phyloP scores from a whole-genome alignment of 2,329 filamentous ascomycete genomes.

The Fulvia fulva region DNA sequence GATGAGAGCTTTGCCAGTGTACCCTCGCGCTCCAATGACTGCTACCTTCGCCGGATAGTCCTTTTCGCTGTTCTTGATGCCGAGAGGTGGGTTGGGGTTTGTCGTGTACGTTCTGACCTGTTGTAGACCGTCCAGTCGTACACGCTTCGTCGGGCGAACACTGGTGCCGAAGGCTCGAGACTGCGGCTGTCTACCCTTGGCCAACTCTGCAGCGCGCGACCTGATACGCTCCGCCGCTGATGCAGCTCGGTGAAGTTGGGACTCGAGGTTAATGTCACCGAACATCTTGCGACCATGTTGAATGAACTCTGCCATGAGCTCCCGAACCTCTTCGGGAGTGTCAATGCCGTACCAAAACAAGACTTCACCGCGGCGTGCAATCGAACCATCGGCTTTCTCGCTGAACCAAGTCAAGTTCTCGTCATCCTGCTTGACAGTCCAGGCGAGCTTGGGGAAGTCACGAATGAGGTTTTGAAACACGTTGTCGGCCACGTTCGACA shows the following conservation, averaged over 20 bases:
- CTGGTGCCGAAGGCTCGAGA: conserved; percentile 65
- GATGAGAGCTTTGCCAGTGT: conserved; percentile 89
- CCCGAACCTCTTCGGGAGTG: conserved; percentile 72
- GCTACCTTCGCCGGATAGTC: conserved; percentile 73
- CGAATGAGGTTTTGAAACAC: conserved; percentile 92
- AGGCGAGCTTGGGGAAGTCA: conserved; percentile 84
- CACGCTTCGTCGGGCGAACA: conserved; percentile 31
- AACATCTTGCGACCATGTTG: conserved; percentile 81
- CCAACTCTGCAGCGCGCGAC: conserved; percentile 44
- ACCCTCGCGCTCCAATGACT: conserved; percentile 86
- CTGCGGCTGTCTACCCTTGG: conserved; percentile 48
- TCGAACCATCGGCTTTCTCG: conserved; percentile 89
- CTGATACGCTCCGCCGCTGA: conserved; percentile 61
- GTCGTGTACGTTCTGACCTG: conserved; percentile 52
- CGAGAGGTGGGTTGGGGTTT: conserved; percentile 86
- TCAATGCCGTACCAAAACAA: conserved; percentile 96
- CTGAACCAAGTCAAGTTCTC: conserved; percentile 99
- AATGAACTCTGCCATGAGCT: conserved; percentile 81
- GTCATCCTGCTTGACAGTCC: conserved; percentile 94
- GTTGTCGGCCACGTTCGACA: conserved; percentile 92
- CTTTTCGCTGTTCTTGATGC: conserved; percentile 83
- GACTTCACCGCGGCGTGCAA: conserved; percentile 74
- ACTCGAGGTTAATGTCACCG: conserved; percentile 81
- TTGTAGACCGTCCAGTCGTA: conserved; percentile 11
- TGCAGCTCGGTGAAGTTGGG: conserved; percentile 75